Conservation (phyloP, 371 early-diverging fungal genomes). For the Circinella umbellata region DNA sequence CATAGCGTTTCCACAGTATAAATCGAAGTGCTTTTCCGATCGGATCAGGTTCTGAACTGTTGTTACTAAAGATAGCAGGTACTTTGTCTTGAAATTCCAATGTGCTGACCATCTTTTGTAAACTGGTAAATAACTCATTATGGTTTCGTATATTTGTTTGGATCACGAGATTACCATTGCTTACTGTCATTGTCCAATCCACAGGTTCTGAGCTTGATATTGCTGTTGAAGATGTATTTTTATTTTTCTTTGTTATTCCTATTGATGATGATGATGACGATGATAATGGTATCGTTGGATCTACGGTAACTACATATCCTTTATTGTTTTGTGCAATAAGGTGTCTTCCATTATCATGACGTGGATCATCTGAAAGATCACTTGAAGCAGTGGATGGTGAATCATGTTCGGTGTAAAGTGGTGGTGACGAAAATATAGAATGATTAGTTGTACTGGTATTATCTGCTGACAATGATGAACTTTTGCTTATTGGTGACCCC, state of each 20-base stretch:
- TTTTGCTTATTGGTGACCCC: neutral
- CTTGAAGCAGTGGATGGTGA: neutral
- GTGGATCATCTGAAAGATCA: neutral
- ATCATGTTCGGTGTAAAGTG: neutral
- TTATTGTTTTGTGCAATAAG: conserved; percentile 17
- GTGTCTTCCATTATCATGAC: neutral
- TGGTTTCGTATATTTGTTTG: conserved; percentile 38
- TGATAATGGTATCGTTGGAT: neutral
- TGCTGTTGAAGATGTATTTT: neutral
- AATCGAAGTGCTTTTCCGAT: conserved; percentile 19
- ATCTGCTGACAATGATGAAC: neutral
- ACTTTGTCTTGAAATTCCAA: conserved; percentile 24
- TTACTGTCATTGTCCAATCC: conserved; percentile 37
- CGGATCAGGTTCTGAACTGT: neutral
- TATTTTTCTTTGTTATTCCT: too few species aligned
- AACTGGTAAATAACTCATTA: conserved; percentile 26
- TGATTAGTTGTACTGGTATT: neutral
- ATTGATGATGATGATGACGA: too few species aligned
- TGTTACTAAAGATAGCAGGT: conserved; percentile 14
- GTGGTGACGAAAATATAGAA: neutral
- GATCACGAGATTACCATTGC: conserved; percentile 33
- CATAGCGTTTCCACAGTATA: conserved; percentile 39
- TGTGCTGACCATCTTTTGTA: conserved; percentile 28
- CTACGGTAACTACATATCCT: conserved; percentile 6
- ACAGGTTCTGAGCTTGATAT: neutral